Conservation (phyloP, 345 rosid species). For the Salix suchowensis region DNA sequence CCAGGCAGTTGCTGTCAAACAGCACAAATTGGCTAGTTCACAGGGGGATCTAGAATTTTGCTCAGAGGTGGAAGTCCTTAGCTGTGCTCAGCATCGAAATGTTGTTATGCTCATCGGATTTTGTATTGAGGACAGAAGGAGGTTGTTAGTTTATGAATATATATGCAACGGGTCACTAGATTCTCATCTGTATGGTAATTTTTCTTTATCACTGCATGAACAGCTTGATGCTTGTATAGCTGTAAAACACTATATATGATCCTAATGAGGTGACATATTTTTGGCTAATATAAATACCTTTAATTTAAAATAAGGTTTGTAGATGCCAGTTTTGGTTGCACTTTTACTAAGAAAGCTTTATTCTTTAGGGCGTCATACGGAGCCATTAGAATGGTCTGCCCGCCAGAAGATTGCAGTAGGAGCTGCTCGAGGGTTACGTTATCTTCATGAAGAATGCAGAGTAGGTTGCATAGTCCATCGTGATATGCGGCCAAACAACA, state of each 20-base stretch:
- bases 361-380: conserved; percentile 57
- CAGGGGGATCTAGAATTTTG: conserved; percentile 99
- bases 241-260: background rate
- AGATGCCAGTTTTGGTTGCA: background rate
- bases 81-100: conserved; percentile 98
- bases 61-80: conserved; percentile 97
- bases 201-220: background rate
- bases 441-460: conserved; percentile 99
- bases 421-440: conserved; percentile 96
- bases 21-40: conserved; percentile 95
- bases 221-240: background rate
- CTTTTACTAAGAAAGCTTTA: conserved; percentile 4
- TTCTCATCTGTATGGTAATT: conserved; percentile 84
- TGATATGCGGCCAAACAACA: conserved; percentile 99
- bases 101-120: conserved; percentile 97
- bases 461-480: conserved; percentile 99
- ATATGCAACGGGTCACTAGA: conserved; percentile 98
- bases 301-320: background rate
- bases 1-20: conserved; percentile 98
- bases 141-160: conserved; percentile 91
- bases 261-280: background rate
- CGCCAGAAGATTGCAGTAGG: conserved; percentile 96
- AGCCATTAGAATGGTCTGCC: conserved; percentile 80
- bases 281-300: too few relatives aligned
- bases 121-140: conserved; percentile 91